Evolutionary conservation across 116 monocot species (phyloP).

Genomic region (Posidonia oceanica): DNA sequence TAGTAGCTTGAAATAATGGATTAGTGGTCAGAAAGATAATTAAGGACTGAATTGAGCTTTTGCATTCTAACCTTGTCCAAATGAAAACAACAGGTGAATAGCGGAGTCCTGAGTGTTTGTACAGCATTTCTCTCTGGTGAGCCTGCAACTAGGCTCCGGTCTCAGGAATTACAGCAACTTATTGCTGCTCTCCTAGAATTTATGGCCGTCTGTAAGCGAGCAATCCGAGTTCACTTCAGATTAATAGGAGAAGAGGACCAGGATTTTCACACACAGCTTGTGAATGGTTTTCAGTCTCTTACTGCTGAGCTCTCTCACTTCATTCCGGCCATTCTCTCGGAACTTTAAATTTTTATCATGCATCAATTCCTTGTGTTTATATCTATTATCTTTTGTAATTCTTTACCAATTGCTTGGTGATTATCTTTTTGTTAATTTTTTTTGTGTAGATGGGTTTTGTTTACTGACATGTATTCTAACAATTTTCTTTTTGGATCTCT

Average conservation of each 20-base stretch:
- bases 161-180: conserved; percentile 96
- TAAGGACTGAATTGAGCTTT: neutral
- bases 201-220: conserved; percentile 99
- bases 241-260: conserved; percentile 98
- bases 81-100: conserved; percentile 68
- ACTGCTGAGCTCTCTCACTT: conserved; percentile 99
- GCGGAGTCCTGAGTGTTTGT: conserved; percentile 93
- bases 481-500: too few species aligned
- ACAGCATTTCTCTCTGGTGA: conserved; percentile 98
- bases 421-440: neutral
- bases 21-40: neutral
- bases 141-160: conserved; percentile 92
- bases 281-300: conserved; percentile 96
- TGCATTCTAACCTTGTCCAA: neutral
- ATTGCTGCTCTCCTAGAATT: conserved; percentile 98
- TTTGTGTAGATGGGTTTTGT: neutral
- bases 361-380: conserved; percentile 2
- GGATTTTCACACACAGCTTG: conserved; percentile 98
- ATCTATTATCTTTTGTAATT: conserved; percentile 2
- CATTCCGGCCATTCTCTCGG: conserved; percentile 97
- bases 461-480: too few species aligned
- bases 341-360: conserved; percentile 36
- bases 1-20: too few species aligned
- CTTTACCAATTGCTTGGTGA: neutral
- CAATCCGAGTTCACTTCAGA: conserved; percentile 93